Evolutionary conservation across 139 green algal species (phyloP), one percentile per base, ranked within the genome.

Genomic region (Zygnema circumcarinatum): DNA sequence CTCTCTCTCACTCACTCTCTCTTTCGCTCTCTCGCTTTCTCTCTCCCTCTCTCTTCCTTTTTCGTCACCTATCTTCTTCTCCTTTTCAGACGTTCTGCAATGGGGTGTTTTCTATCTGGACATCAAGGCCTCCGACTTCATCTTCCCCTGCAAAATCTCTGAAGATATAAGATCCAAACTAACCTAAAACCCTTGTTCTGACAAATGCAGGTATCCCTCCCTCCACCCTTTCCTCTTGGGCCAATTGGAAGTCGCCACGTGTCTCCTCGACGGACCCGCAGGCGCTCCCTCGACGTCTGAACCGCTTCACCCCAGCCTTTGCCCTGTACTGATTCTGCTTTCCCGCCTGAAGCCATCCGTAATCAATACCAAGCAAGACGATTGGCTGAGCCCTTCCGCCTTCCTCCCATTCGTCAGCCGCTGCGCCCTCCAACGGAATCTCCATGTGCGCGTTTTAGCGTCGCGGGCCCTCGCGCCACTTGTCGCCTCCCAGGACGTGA

Each of bases 321-420:
- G 93, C 88, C 95, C 95, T 2, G 89, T 96, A 7, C 92, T 98
- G 20, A 93, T 95, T 31, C 89, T 98, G 31, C 93, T 98, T 1
- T 94, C 93, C n/a, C 92, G 95, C 31, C 93, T 98, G 35, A 85
- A 90, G 81, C 88, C 92, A 0, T 93, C 85, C 0, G 40, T 81
- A 3, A 20, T 38, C 32, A 74, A 32, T 56, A 42, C 42, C 2
- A 41, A 35, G 33, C 35, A 7, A 36, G 40, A 38, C 41, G 76
- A 87, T 81, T 52, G 32, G 36, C 92, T 95, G 0, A 91, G 90
- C 3, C 95, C 94, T 2, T 83, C 92, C 0, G 90, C 88, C 0
- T 95, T 98, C 69, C 84, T 92, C 2, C 91, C 92, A 1, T 73
- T 94, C 20, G 92, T 98, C 0, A 83, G 67, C 62, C 87, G 85